phyloP scores from a whole-genome alignment of 2,329 filamentous ascomycete genomes.

The Calonectria ilicicola region DNA sequence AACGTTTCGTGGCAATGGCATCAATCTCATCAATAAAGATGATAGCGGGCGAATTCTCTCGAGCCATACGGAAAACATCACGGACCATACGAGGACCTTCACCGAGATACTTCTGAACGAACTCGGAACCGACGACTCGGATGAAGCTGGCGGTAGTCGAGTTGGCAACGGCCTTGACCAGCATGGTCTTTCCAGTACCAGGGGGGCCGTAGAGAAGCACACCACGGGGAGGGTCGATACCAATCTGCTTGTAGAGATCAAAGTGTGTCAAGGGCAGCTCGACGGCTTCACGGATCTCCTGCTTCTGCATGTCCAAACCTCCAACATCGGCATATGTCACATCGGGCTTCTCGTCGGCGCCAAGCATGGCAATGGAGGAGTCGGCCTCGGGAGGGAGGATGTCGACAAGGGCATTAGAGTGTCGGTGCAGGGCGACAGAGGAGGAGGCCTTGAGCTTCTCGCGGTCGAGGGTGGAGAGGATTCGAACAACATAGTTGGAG shows the following conservation, averaged over 20 bases:
- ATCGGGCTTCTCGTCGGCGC: slow-evolving; percentile 96
- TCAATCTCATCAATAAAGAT: slow-evolving; percentile 99
- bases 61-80: slow-evolving; percentile 98
- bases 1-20: slow-evolving; percentile 98
- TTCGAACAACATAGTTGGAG: slow-evolving; percentile 98
- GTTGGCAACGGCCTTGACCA: slow-evolving; percentile 98
- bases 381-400: slow-evolving; percentile 99
- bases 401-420: slow-evolving; percentile 98
- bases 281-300: slow-evolving; percentile 97
- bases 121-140: slow-evolving; percentile 96
- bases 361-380: slow-evolving; percentile 98
- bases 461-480: slow-evolving; percentile 97
- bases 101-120: slow-evolving; percentile 98
- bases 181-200: slow-evolving; percentile 96
- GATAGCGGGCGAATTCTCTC: slow-evolving; percentile 97
- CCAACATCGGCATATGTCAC: slow-evolving; percentile 98
- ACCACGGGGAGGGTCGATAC: slow-evolving; percentile 96
- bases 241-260: slow-evolving; percentile 98
- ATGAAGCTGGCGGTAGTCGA: slow-evolving; percentile 99
- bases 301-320: slow-evolving; percentile 99
- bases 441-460: slow-evolving; percentile 98
- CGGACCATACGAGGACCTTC: slow-evolving; percentile 99
- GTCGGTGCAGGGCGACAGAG: slow-evolving; percentile 95
- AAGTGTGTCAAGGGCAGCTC: slow-evolving; percentile 97
- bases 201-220: slow-evolving; percentile 96